Base-by-base conservation (phyloP, 331 rosid species). In the Cydonia oblonga region DNA sequence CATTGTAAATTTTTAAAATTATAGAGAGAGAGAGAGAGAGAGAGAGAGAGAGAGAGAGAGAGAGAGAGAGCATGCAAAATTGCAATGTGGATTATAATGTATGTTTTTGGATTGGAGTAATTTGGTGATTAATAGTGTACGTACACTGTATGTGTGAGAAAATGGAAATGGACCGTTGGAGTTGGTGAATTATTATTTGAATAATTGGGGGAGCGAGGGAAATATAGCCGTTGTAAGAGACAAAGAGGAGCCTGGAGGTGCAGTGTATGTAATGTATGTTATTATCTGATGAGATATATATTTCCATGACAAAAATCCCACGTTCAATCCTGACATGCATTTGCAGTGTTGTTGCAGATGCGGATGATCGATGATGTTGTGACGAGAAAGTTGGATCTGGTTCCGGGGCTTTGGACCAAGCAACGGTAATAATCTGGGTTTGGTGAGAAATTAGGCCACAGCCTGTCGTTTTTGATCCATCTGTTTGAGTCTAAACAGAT, bases 141-240 rank as follows among this genome's bases (percentile, higher is more conserved):
- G 42, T 35, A 9, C 13, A 9, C 28, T 26, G 29, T 42, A 60
- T 64, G 9, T 33, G 69, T 13, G 69, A 35, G 42, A 35, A 35
- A 35, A 9, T 9, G 69, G 57, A 75, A 79, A 46, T 71, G 84
- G 85, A 80, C 91, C 96, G 96, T 92, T 90, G 78, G 61, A 72
- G 57, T 49, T 54, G 22, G 14, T 16, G 63, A 68, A 79, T 61
- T 9, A 61, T 35, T 35, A 35, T 35, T 35, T 75, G 75, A 82
- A 84, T 74, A 83, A 80, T 66, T 52, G 60, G 56, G 58, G 78
- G 35, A 49, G 54, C 0, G 54, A 57, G 69, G 60, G 15, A 76
- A 76, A 87, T 78, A 77, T 87, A 89, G 97, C 96, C 97, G 96
- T 91, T 91, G 75, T 71, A 65, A 40, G 20, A 46, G 72, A 40